These are phyloP conservation scores for Mycena vitilis DNA, from an alignment of 768 basidiomycete species.

Conservation along the genomic window DNA sequence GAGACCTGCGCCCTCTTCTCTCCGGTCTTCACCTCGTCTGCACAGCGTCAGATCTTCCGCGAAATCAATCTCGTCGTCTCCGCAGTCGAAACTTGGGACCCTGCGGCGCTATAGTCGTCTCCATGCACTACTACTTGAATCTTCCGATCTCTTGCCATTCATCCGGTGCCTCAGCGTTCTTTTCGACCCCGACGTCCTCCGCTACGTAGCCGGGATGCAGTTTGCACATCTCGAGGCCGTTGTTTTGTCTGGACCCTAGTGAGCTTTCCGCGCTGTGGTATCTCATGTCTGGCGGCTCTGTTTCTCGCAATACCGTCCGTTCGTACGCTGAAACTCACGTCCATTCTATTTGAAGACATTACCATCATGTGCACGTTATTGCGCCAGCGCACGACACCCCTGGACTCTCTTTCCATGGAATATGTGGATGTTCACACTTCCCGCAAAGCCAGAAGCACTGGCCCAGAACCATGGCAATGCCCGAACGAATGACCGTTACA, in stretches of 20 bases:
- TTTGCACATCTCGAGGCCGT: background rate
- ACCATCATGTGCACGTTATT: background rate
- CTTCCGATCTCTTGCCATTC: background rate
- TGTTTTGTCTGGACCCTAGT: background rate
- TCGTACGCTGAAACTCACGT: background rate
- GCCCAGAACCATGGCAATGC: background rate
- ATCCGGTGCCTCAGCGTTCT: background rate
- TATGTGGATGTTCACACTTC: background rate
- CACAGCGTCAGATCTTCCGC: slow-evolving; percentile 4
- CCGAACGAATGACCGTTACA: background rate
- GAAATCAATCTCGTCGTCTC: background rate
- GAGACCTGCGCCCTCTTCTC: background rate
- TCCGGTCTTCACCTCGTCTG: background rate
- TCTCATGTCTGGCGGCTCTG: background rate
- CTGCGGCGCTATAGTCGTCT: background rate
- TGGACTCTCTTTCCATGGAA: background rate
- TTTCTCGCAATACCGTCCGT: background rate
- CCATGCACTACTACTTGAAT: background rate
- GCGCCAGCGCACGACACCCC: background rate
- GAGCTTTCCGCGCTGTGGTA: no score
- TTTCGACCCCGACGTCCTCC: background rate
- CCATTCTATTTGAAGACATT: background rate
- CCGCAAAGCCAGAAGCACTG: background rate
- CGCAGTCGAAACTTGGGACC: background rate
- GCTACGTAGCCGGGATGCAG: no score